Evolutionary conservation across 768 basidiomycete genomes (phyloP).

Genomic region (Clitopilus passeckerianus): DNA sequence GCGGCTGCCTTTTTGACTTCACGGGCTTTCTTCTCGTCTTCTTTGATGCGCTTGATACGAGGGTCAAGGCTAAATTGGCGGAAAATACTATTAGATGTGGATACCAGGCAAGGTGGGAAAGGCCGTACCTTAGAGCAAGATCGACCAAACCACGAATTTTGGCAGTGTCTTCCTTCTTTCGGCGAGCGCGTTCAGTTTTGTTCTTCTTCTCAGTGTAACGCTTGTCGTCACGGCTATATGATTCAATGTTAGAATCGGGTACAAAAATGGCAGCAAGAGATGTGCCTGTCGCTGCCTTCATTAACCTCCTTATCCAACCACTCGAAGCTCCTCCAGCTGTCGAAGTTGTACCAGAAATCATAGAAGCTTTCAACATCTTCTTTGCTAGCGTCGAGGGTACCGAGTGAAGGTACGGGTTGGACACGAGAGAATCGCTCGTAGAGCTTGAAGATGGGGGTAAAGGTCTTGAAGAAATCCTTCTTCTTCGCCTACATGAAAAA

Average conservation of each 20-base stretch:
- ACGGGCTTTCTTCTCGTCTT: slow-evolving; percentile 90
- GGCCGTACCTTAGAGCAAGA: slow-evolving; percentile 53
- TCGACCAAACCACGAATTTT: slow-evolving; percentile 87
- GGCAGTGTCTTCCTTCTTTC: slow-evolving; percentile 97
- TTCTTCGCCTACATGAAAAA: slow-evolving; percentile 34
- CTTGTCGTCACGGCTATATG: slow-evolving; percentile 90
- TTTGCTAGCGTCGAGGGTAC: slow-evolving; percentile 66
- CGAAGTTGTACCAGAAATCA: slow-evolving; percentile 99
- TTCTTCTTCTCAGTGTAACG: slow-evolving; percentile 99
- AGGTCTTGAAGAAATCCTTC: slow-evolving; percentile 65
- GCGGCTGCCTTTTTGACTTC: slow-evolving; percentile 76
- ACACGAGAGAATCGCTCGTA: slow-evolving; percentile 89
- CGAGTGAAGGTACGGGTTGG: slow-evolving; percentile 82
- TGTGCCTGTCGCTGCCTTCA: slow-evolving; percentile 92
- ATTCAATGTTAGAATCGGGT: neutral
- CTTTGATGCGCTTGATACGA: slow-evolving; percentile 95
- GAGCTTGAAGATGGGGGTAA: slow-evolving; percentile 81
- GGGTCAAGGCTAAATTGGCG: slow-evolving; percentile 58
- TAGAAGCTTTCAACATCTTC: slow-evolving; percentile 89
- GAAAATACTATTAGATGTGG: neutral
- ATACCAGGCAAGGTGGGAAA: neutral
- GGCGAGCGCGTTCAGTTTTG: slow-evolving; percentile 90
- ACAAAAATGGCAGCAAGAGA: slow-evolving; percentile 17
- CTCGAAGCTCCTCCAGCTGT: slow-evolving; percentile 97
- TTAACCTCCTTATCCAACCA: slow-evolving; percentile 98